A percentile compares a stretch with the other conserved stretches of the same genome.
phyloP scores from a whole-genome alignment of 805 yeast genomes.

The Candida dendrica region DNA sequence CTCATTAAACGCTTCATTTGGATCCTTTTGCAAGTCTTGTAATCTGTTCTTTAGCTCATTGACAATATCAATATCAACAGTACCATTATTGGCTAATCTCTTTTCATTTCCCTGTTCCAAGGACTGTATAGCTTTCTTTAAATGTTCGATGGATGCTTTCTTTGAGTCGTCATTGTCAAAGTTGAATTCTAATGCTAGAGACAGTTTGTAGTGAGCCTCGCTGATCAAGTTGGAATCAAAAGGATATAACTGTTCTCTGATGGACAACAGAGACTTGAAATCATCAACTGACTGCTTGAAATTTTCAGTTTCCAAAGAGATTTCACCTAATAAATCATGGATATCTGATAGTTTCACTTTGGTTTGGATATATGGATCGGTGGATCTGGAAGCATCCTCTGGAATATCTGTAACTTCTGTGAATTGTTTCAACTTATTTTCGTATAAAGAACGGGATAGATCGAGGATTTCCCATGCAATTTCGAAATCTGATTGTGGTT shows the following conservation, averaged over 20 bases:
- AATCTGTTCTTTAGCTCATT: constrained; percentile 50
- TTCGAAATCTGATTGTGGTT: constrained; percentile 68
- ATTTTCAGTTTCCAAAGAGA: constrained; percentile 84
- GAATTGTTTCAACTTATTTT: constrained; percentile 23
- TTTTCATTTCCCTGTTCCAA: constrained; percentile 31
- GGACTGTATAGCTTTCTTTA: constrained; percentile 44
- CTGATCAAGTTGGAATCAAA: constrained; percentile 52
- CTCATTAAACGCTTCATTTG: constrained; percentile 38
- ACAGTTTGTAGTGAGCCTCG: constrained; percentile 75
- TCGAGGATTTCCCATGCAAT: constrained; percentile 86
- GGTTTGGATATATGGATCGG: constrained; percentile 27
- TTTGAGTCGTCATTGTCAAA: constrained; percentile 43
- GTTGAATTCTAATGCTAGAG: constrained; percentile 70
- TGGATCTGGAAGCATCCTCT: constrained; percentile 11
- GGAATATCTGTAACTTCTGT: constrained; percentile 22
- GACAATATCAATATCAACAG: constrained; percentile 36
- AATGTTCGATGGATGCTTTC: constrained; percentile 45
- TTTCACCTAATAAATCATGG: constrained; percentile 80
- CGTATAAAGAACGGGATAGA: constrained; percentile 62
- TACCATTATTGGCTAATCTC: constrained; percentile 29
- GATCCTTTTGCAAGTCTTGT: constrained; percentile 46
- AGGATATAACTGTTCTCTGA: constrained; percentile 45
- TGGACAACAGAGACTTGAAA: constrained; percentile 47
- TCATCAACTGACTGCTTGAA: constrained; percentile 73
- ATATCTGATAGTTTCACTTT: constrained; percentile 61